Evolutionary conservation across 768 basidiomycete genomes (phyloP).

Genomic region (Paxillus involutus): DNA sequence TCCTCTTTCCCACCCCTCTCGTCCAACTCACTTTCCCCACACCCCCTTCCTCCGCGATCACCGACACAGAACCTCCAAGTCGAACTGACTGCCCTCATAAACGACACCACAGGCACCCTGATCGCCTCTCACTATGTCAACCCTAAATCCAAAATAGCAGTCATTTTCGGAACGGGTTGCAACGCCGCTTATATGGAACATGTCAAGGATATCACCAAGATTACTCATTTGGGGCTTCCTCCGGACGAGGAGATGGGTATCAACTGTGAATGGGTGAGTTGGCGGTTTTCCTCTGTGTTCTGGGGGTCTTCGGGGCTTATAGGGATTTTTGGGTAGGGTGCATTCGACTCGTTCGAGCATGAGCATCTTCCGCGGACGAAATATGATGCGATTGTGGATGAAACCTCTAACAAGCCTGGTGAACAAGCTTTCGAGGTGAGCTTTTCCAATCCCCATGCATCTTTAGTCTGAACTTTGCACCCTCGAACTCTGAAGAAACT

Average conservation of each 20-base stretch:
- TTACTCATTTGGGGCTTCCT: slow-evolving; percentile 70
- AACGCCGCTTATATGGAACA: slow-evolving; percentile 99
- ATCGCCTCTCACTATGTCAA: slow-evolving; percentile 97
- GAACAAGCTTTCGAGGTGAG: slow-evolving; percentile 91
- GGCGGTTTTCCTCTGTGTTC: not conserved
- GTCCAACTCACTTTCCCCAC: not conserved
- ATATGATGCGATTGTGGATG: slow-evolving; percentile 91
- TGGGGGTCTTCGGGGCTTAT: not conserved
- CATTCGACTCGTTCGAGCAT: slow-evolving; percentile 95
- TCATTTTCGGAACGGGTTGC: slow-evolving; percentile 97
- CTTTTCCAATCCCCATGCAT: not conserved
- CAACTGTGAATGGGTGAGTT: slow-evolving; percentile 92
- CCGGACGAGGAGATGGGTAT: slow-evolving; percentile 79
- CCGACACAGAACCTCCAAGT: slow-evolving; percentile 76
- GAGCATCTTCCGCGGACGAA: slow-evolving; percentile 94
- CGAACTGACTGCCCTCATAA: slow-evolving; percentile 83
- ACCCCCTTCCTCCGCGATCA: not conserved
- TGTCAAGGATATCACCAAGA: slow-evolving; percentile 82
- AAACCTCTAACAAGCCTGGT: slow-evolving; percentile 92
- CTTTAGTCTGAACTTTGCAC: not conserved
- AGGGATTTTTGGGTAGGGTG: slow-evolving; percentile 56
- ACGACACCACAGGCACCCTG: slow-evolving; percentile 97
- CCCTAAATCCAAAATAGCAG: slow-evolving; percentile 86
- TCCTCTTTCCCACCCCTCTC: not conserved
- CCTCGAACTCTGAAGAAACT: slow-evolving; percentile 61